phyloP scores from a whole-genome alignment of 106 monocot species.

The Dendrobium huoshanense region DNA sequence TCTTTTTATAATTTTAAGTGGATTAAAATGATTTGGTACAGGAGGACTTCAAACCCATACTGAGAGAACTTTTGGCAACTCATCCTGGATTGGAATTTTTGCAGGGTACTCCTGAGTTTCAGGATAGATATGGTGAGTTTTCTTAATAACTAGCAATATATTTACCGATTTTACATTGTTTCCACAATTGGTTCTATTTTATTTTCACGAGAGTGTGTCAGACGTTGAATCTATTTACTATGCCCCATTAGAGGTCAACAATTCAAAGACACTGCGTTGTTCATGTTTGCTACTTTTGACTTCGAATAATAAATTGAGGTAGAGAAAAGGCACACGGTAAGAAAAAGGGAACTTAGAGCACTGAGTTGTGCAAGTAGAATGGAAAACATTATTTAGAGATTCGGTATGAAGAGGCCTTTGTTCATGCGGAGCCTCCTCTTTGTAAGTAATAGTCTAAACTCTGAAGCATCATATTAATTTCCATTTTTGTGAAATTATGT shows the following conservation, averaged over 20 bases:
- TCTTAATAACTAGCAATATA: neutral
- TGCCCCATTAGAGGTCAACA: neutral
- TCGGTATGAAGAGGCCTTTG: too few species aligned
- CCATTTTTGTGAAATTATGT: too few species aligned
- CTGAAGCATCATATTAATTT: too few species aligned
- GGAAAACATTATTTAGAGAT: neutral
- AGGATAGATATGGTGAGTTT: constrained; percentile 93
- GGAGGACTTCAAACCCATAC: constrained; percentile 94
- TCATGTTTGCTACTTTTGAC: neutral
- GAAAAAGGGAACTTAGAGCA: neutral
- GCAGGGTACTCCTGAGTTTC: constrained; percentile 97
- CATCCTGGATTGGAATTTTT: constrained; percentile 96
- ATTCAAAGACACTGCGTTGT: neutral
- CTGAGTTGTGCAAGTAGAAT: neutral
- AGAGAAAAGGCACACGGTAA: neutral
- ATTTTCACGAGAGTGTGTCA: neutral
- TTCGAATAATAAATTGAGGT: neutral
- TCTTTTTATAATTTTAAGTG: constrained; percentile 3
- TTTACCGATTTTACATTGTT: neutral
- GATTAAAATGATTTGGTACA: constrained; percentile 18
- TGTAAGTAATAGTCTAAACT: too few species aligned
- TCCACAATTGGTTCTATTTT: neutral
- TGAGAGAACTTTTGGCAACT: constrained; percentile 77
- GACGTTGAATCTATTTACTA: neutral
- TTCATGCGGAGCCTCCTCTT: too few species aligned